Conservation (phyloP, 441 rosid genomes). For the Erodium texanum region DNA sequence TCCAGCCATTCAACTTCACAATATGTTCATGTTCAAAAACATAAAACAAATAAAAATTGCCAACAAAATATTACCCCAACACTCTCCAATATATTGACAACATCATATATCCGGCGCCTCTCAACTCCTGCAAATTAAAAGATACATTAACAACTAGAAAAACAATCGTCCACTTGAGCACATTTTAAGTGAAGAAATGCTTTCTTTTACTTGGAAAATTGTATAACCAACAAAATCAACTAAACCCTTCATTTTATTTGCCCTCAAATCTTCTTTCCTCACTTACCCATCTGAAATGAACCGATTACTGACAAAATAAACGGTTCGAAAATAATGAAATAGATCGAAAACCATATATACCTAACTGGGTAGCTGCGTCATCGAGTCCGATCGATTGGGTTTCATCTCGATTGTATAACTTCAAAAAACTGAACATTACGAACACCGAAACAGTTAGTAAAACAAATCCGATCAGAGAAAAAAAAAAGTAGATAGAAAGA, state of each 20-base stretch:
- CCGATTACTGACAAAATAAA: not conserved
- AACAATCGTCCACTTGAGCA: not conserved
- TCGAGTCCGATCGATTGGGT: constrained; percentile 56
- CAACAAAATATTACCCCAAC: constrained; percentile 41
- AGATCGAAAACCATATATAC: constrained; percentile 18
- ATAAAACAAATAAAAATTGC: not conserved
- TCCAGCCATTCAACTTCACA: constrained; percentile 9
- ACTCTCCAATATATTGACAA: constrained; percentile 73
- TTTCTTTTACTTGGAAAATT: not conserved
- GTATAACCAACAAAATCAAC: not conserved
- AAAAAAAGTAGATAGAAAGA: not conserved
- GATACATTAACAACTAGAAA: not conserved
- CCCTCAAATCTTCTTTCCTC: not conserved
- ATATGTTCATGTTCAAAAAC: not conserved
- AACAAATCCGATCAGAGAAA: not conserved
- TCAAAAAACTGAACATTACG: constrained; percentile 40
- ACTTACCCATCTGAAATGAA: not conserved
- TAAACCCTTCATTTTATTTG: not conserved
- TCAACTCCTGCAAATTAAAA: constrained; percentile 46
- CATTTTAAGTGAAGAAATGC: no score
- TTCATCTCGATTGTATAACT: constrained; percentile 41
- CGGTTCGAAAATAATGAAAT: not conserved
- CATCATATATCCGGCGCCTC: constrained; percentile 75
- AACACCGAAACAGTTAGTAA: not conserved
- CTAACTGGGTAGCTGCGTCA: constrained; percentile 57